phyloP scores from a whole-genome alignment of 495 filamentous ascomycete species.

The Polyplosphaeria fusca region DNA sequence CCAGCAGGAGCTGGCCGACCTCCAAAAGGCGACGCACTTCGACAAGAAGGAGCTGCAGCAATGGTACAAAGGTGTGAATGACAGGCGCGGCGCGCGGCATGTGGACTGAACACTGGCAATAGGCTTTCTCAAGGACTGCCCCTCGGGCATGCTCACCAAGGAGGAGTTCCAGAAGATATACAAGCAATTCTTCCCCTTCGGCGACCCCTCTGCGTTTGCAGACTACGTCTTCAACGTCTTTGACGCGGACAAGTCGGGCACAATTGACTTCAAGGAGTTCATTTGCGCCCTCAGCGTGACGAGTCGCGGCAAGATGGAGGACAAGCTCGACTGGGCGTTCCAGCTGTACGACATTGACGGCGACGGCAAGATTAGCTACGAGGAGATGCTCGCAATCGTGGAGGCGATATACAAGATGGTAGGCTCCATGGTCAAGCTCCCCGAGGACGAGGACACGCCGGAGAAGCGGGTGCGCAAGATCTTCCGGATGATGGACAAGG shows the following conservation, averaged over 20 bases:
- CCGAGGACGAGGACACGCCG: constrained; percentile 96
- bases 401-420: constrained; percentile 99
- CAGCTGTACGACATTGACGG: constrained; percentile 99
- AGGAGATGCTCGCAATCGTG: constrained; percentile 97
- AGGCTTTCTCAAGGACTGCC: constrained; percentile 99
- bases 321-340: constrained; percentile 99
- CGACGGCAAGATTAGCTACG: constrained; percentile 97
- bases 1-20: constrained; percentile 86
- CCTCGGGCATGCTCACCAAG: constrained; percentile 92
- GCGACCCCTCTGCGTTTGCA: constrained; percentile 92
- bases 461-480: constrained; percentile 98
- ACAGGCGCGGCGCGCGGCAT: background rate
- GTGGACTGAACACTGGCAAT: background rate
- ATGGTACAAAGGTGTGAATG: constrained; percentile 89
- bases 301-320: constrained; percentile 95
- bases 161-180: constrained; percentile 99
- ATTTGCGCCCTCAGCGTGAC: constrained; percentile 98
- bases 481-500: constrained; percentile 99
- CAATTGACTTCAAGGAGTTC: constrained; percentile 99
- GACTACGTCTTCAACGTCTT: constrained; percentile 99
- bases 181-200: constrained; percentile 98
- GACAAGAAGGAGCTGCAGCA: constrained; percentile 99
- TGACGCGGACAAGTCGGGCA: constrained; percentile 92
- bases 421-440: constrained; percentile 98
- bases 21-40: constrained; percentile 95